A percentile compares a stretch with the other conserved stretches of the same genome.
Evolutionary conservation across 768 basidiomycete species (phyloP).

Genomic region (Clitopilus passeckerianus): DNA sequence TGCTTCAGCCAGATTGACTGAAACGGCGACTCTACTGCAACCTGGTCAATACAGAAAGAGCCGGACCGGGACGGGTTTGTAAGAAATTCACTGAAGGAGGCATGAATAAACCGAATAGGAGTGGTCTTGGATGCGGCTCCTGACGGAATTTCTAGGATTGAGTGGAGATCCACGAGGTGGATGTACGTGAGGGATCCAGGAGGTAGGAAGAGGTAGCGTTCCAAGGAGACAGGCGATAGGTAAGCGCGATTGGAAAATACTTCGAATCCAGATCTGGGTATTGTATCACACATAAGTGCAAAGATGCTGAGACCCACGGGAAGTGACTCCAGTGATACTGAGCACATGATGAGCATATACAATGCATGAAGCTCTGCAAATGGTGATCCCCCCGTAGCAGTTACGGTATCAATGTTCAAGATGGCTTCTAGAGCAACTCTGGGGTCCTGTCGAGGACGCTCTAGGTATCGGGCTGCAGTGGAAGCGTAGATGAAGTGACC

Average conservation of each 20-base stretch:
- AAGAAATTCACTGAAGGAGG: background rate
- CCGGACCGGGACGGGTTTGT: background rate
- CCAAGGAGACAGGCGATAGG: background rate
- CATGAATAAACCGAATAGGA: background rate
- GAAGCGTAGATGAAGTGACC: background rate
- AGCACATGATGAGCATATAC: background rate
- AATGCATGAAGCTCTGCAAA: background rate
- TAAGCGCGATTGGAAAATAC: background rate
- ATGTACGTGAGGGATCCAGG: background rate
- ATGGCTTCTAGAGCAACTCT: background rate
- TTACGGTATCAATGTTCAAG: background rate
- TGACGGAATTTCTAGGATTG: background rate
- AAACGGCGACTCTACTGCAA: background rate
- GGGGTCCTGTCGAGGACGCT: background rate
- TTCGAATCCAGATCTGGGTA: too few species aligned
- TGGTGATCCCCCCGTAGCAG: background rate
- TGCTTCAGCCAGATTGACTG: too few species aligned
- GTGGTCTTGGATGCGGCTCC: background rate
- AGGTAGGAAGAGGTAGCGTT: background rate
- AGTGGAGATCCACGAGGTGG: background rate
- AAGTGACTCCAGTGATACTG: background rate
- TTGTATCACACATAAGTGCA: background rate
- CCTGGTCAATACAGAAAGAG: background rate
- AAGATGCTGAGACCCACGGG: background rate
- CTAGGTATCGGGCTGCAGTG: background rate